These are phyloP conservation scores for Myrica gale DNA, from an alignment of 306 rosid species.

Conservation along the genomic window DNA sequence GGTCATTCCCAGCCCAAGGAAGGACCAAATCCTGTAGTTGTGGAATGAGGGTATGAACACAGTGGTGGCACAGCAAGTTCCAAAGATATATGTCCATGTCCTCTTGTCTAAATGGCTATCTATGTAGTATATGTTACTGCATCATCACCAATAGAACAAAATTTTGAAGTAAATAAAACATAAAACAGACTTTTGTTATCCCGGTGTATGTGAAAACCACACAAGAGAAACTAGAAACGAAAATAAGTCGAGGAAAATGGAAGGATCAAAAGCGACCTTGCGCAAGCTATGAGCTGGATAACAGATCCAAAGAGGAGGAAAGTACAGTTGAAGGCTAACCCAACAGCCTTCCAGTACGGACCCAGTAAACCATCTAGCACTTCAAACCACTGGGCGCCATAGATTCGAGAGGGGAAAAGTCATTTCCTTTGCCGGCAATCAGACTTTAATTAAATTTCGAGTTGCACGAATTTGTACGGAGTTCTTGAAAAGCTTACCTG, in stretches of 20 bases:
- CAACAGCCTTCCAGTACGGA: constrained; percentile 85
- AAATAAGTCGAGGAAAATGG: background rate
- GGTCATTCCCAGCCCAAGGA: constrained; percentile 97
- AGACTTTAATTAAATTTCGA: constrained; percentile 3
- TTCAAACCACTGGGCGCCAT: constrained; percentile 74
- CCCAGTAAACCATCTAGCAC: constrained; percentile 91
- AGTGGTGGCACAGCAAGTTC: constrained; percentile 96
- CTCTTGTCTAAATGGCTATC: constrained; percentile 86
- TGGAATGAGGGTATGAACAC: constrained; percentile 95
- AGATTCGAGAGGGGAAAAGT: constrained; percentile 5
- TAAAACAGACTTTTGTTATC: background rate
- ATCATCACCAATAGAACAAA: background rate
- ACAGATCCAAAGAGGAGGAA: constrained; percentile 92
- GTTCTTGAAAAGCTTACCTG: constrained; percentile 51
- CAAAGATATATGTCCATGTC: constrained; percentile 94
- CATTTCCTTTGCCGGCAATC: background rate
- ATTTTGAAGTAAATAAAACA: constrained; percentile 6
- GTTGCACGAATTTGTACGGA: background rate
- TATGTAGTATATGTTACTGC: constrained; percentile 86
- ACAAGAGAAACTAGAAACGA: background rate
- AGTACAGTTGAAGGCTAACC: constrained; percentile 93
- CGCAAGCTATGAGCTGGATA: constrained; percentile 95
- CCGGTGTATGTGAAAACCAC: background rate
- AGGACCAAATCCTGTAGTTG: constrained; percentile 93
- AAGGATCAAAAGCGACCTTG: constrained; percentile 52